Conservation (phyloP, 2,329 filamentous ascomycete genomes). For the Alternaria sp. region DNA sequence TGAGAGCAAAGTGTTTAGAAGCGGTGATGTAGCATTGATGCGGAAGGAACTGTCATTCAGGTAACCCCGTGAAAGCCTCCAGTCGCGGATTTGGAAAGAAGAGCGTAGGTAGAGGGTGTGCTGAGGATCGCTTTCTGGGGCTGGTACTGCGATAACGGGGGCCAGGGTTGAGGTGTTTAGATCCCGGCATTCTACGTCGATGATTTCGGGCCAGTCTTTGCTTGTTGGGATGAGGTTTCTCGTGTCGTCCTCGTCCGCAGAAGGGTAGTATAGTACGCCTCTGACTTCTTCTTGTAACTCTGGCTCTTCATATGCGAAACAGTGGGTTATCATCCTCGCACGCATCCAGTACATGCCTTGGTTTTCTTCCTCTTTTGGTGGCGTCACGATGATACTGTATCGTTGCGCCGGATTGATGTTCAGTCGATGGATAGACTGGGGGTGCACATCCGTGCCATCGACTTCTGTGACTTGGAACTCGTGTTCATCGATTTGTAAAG, state of each 20-base stretch:
- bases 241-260: background rate
- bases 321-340: constrained; percentile 66
- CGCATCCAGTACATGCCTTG: constrained; percentile 54
- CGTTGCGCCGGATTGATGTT: constrained; percentile 72
- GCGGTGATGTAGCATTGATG: constrained; percentile 56
- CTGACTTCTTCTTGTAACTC: constrained; percentile 56
- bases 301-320: constrained; percentile 61
- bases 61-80: constrained; percentile 64
- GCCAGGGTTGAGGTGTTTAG: constrained; percentile 55
- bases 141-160: constrained; percentile 53
- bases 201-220: constrained; percentile 58
- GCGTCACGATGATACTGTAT: constrained; percentile 68
- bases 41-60: constrained; percentile 65
- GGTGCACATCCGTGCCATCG: constrained; percentile 59
- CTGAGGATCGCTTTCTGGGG: constrained; percentile 58
- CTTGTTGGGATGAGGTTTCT: constrained; percentile 44
- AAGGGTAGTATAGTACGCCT: constrained; percentile 57
- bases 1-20: constrained; percentile 59
- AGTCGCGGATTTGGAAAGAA: constrained; percentile 66
- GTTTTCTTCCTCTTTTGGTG: constrained; percentile 48
- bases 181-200: constrained; percentile 59
- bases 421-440: constrained; percentile 52
- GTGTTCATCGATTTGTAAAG: constrained; percentile 53
- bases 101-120: constrained; percentile 59
- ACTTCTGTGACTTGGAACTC: constrained; percentile 48